These are phyloP conservation scores for Suillus subaureus DNA, from an alignment of 768 basidiomycete genomes.

Conservation along the genomic window DNA sequence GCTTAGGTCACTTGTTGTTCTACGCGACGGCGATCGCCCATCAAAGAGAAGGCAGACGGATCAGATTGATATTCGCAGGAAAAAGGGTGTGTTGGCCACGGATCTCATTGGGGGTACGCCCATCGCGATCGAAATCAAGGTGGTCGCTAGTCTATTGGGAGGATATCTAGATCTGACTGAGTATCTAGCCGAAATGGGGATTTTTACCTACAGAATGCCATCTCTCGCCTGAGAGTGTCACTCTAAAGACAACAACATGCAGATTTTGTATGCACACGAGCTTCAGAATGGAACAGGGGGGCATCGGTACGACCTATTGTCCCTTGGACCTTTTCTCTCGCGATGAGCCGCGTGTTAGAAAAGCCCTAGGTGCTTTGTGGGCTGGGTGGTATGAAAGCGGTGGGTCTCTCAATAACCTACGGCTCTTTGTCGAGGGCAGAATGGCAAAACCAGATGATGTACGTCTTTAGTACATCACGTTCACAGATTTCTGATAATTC, in stretches of 20 bases:
- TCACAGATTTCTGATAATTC: background rate
- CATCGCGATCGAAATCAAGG: constrained; percentile 91
- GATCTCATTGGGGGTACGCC: constrained; percentile 68
- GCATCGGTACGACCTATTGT: constrained; percentile 60
- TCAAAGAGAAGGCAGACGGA: constrained; percentile 54
- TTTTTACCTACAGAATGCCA: constrained; percentile 72
- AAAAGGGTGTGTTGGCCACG: constrained; percentile 72
- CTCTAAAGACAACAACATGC: constrained; percentile 72
- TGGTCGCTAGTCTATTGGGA: constrained; percentile 30
- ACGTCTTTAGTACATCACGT: constrained; percentile 22
- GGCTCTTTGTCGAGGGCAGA: constrained; percentile 72
- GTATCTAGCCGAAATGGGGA: constrained; percentile 90
- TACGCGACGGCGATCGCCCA: constrained; percentile 58
- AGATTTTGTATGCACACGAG: constrained; percentile 90
- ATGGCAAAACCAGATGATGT: constrained; percentile 62
- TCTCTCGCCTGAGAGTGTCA: constrained; percentile 58
- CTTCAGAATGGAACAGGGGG: constrained; percentile 41
- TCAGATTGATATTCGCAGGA: constrained; percentile 55
- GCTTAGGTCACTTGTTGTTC: constrained; percentile 54
- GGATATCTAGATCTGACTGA: constrained; percentile 9
- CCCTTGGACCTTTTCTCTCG: constrained; percentile 90
- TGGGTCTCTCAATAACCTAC: constrained; percentile 79
- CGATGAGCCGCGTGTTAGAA: constrained; percentile 57
- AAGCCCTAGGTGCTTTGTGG: constrained; percentile 74
- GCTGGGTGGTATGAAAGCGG: constrained; percentile 65